These are phyloP conservation scores for Talaromyces ruber DNA, from an alignment of 495 filamentous ascomycete genomes.

Conservation along the genomic window DNA sequence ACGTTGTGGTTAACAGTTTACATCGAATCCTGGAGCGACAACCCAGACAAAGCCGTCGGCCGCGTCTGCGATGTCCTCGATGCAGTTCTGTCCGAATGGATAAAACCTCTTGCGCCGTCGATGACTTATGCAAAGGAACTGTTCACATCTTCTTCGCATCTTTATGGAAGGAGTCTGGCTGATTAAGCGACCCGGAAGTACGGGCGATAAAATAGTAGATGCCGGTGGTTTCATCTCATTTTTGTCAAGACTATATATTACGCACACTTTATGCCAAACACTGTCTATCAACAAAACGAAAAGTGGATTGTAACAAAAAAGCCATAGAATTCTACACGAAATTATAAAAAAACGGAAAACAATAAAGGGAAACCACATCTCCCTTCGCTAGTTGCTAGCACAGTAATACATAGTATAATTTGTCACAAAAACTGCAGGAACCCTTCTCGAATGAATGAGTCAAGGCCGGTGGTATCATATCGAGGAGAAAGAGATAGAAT, in stretches of 20 bases:
- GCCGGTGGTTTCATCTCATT: too few species aligned
- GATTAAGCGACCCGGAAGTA: too few species aligned
- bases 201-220: too few species aligned
- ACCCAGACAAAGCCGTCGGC: constrained; percentile 35
- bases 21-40: constrained; percentile 43
- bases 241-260: constrained; percentile 16
- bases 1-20: constrained; percentile 30
- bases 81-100: constrained; percentile 51
- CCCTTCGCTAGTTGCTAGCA: constrained; percentile 4
- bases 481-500: not conserved
- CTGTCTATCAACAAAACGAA: not conserved
- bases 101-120: constrained; percentile 32
- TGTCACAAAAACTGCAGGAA: not conserved
- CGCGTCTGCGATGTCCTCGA: constrained; percentile 45
- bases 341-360: constrained; percentile 16
- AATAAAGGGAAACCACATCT: constrained; percentile 2
- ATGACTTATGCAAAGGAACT: constrained; percentile 30
- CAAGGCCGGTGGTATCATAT: constrained; percentile 8
- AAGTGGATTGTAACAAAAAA: not conserved
- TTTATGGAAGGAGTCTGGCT: constrained; percentile 6
- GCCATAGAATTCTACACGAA: constrained; percentile 26
- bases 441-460: not conserved
- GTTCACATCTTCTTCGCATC: constrained; percentile 31
- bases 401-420: constrained; percentile 6
- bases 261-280: not conserved